Base-by-base conservation (phyloP, 345 rosid genomes). In the Gossypium arboreum region DNA sequence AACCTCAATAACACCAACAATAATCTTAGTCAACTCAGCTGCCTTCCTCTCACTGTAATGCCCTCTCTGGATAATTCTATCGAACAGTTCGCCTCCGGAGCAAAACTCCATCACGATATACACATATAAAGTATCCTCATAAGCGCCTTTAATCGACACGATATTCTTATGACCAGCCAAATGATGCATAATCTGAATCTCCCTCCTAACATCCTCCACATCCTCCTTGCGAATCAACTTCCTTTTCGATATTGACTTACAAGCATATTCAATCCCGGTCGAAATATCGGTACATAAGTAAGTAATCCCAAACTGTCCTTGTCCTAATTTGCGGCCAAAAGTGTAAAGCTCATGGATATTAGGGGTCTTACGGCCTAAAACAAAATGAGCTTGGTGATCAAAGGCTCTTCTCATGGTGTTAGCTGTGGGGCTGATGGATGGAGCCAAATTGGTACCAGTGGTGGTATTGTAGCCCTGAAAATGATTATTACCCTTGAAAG, bases 41-140 rank as follows among this genome's bases (percentile, higher is more conserved):
- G 98, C 98, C 82, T 80, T 92, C 80, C 98, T 88, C 89, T 94
- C 98, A 20, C 86, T 94, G 86, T 94, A 94, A 82, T 92, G 98
- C 27, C 98, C 98, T 73, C 98, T 88, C 84, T 90, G 97, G 79
- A 94, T 94, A 73, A 94, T 94, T 80, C 98, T 85, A 76, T 92
- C 98, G 44, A 94, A 94, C 78, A 94, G 75, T 78, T 94, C 98
- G n/a, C 98, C 98, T 2, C 98, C 97, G 3, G 90, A 87, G 73
- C 98, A 94, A 73, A 94, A 91, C 89, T 94, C 98, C 98, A 94
- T 94, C 59, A 94, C 97, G 22, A 94, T 94, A 81, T 94, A 97
- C 43, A 92, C 95, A 73, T 86, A 87, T 57, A 94, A 73, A 1
- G 91, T 59, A 79, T 94, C 98, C 87, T 94, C 98, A 41, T 91